These are phyloP conservation scores for Meyerozyma carpophila DNA, from an alignment of 1,139 yeast genomes.

Conservation along the genomic window DNA sequence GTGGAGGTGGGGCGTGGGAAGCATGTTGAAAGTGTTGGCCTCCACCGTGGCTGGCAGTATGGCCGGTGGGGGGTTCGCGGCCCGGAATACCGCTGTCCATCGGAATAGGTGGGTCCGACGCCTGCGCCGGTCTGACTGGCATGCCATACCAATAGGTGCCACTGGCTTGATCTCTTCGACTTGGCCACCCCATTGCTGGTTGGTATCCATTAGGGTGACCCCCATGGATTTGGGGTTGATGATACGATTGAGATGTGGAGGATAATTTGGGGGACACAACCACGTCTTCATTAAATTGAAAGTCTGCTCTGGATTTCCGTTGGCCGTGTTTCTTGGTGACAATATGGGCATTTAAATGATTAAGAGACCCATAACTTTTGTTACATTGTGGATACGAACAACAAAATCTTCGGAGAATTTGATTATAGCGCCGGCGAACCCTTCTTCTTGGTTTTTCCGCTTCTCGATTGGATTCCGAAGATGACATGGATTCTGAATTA, in stretches of 20 bases:
- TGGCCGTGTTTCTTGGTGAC: constrained; percentile 68
- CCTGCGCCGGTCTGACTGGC: not conserved
- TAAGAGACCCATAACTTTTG: constrained; percentile 71
- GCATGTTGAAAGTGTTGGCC: not conserved
- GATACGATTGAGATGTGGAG: not conserved
- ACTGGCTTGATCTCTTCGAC: not conserved
- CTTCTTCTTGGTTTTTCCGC: constrained; percentile 22
- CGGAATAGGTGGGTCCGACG: not conserved
- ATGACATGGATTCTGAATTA: too few species aligned
- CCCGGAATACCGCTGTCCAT: not conserved
- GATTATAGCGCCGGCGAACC: constrained; percentile 64
- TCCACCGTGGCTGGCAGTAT: not conserved
- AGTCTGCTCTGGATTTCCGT: constrained; percentile 65
- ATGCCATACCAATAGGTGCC: constrained; percentile 1
- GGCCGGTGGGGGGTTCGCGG: not conserved
- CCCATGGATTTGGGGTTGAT: too few species aligned
- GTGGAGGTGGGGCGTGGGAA: not conserved
- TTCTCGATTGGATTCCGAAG: too few species aligned
- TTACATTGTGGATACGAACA: constrained; percentile 59
- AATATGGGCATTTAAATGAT: constrained; percentile 74
- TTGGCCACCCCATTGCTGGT: not conserved
- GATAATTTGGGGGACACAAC: not conserved
- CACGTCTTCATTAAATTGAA: constrained; percentile 21
- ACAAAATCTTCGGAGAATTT: constrained; percentile 60
- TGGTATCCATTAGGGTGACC: not conserved